These are phyloP conservation scores for Exobasidium rhododendri DNA, from an alignment of 1,284 basidiomycete genomes.

Conservation along the genomic window DNA sequence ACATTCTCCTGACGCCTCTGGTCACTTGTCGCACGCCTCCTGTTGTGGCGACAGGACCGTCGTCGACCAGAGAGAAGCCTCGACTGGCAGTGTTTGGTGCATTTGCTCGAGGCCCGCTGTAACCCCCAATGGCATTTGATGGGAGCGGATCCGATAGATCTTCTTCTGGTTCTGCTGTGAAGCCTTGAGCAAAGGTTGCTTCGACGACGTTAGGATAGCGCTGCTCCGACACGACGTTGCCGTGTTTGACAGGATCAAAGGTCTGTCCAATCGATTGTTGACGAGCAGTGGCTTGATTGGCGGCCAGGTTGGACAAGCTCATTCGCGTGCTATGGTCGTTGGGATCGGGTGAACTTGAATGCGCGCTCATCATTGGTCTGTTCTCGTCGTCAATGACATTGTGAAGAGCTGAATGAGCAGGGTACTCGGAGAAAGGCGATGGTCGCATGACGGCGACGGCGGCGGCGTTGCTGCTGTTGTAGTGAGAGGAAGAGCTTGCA, in stretches of 20 bases:
- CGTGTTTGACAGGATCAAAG: slow-evolving; percentile 32
- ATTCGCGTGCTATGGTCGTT: slow-evolving; percentile 11
- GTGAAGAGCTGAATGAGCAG: background rate
- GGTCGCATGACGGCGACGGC: slow-evolving; percentile 6
- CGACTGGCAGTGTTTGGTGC: slow-evolving; percentile 15
- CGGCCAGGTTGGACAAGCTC: slow-evolving; percentile 16
- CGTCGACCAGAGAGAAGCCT: slow-evolving; percentile 51
- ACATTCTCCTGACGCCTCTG: slow-evolving; percentile 32
- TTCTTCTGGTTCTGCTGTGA: slow-evolving; percentile 39
- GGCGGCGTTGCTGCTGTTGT: background rate
- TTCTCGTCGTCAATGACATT: slow-evolving; percentile 36
- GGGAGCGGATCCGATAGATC: slow-evolving; percentile 13
- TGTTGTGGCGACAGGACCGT: slow-evolving; percentile 45
- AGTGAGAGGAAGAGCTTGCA: background rate
- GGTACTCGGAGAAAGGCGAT: slow-evolving; percentile 3
- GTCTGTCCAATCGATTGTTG: background rate
- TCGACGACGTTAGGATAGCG: slow-evolving; percentile 39
- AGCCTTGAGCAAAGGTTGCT: slow-evolving; percentile 36
- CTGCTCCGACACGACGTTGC: slow-evolving; percentile 39
- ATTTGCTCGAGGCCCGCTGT: slow-evolving; percentile 20
- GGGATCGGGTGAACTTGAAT: slow-evolving; percentile 34
- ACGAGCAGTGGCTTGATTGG: slow-evolving; percentile 14
- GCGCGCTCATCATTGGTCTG: slow-evolving; percentile 40
- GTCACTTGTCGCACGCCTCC: slow-evolving; percentile 45
- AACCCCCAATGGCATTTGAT: background rate